Conservation (phyloP, 148 eudicot species). For the Camellia japonica region DNA sequence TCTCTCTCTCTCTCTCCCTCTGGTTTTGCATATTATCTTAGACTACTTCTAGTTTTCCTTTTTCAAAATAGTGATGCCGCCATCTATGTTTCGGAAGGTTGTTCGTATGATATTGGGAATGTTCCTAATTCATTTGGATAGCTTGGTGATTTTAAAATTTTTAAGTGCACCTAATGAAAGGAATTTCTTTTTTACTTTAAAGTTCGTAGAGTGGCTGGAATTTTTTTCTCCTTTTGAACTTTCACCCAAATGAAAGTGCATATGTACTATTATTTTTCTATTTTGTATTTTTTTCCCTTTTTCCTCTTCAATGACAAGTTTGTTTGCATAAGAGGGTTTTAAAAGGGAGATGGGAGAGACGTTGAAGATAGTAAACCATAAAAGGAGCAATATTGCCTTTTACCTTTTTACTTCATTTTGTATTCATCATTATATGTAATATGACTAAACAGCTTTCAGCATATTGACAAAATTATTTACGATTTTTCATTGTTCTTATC, state of each 20-base stretch:
- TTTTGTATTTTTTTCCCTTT: no score
- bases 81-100: not conserved
- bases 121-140: not conserved
- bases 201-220: not conserved
- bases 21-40: not conserved
- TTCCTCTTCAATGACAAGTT: no score
- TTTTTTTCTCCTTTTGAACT: not conserved
- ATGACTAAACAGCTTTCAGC: not conserved
- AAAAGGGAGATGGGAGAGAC: no score
- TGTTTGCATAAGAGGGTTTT: no score
- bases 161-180: not conserved
- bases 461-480: not conserved
- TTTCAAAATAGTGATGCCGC: not conserved
- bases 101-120: not conserved
- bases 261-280: not conserved
- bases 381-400: no score
- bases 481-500: not conserved
- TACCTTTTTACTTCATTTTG: no score
- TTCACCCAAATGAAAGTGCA: not conserved
- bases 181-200: not conserved
- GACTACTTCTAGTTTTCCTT: not conserved
- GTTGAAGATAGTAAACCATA: no score
- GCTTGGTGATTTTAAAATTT: not conserved
- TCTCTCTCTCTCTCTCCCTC: conserved; percentile 8
- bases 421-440: not conserved